Conservation (phyloP, 2,329 filamentous ascomycete genomes). For the Beauveria bassiana region DNA sequence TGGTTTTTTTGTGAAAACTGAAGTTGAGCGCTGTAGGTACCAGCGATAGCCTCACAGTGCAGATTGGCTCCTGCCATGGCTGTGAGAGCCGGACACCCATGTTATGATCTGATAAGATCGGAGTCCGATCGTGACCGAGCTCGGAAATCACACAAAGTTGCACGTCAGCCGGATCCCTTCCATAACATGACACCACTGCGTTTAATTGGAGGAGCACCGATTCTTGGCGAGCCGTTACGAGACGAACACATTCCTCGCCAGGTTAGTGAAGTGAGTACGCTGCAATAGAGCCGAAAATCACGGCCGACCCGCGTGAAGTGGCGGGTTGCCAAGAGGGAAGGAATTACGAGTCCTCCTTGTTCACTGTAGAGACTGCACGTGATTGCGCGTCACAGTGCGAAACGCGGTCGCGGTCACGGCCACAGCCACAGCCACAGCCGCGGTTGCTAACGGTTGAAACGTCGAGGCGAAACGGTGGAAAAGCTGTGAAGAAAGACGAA, state of each 20-base stretch:
- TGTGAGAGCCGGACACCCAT: no score
- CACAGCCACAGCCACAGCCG: background rate
- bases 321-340: background rate
- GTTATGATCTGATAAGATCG: background rate
- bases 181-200: background rate
- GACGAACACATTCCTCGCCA: background rate
- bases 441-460: background rate
- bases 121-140: constrained; percentile 3
- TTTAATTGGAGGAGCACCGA: background rate
- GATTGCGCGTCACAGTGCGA: constrained; percentile 2
- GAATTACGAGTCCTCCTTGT: background rate
- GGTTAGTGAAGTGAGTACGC: background rate
- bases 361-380: background rate
- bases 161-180: background rate
- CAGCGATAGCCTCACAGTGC: no score
- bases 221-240: background rate
- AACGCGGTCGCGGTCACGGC: background rate
- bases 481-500: background rate
- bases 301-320: background rate
- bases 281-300: background rate
- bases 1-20: no score
- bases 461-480: background rate
- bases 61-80: no score
- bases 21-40: no score
- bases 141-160: background rate